Conservation (phyloP, 306 rosid species). For the Hippophae tibetana region DNA sequence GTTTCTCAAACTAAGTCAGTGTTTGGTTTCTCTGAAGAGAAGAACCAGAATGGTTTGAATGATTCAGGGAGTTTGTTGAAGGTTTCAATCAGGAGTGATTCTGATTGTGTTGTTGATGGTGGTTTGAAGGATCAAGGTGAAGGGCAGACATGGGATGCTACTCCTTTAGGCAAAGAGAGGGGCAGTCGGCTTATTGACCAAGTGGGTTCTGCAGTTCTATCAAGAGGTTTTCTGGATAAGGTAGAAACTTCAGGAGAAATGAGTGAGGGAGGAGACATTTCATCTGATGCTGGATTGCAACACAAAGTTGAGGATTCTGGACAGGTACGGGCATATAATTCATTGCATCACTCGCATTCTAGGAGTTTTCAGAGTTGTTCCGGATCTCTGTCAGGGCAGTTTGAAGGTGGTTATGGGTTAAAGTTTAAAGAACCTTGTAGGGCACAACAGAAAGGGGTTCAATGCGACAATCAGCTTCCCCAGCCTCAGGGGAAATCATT, state of each 20-base stretch:
- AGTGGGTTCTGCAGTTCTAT: conserved; percentile 22
- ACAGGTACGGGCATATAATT: conserved; percentile 25
- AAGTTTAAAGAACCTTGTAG: conserved; percentile 39
- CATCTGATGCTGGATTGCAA: conserved; percentile 32
- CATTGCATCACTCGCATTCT: conserved; percentile 34
- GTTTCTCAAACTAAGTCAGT: conserved; percentile 25
- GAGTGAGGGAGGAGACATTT: conserved; percentile 27
- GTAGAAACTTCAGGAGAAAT: conserved; percentile 27
- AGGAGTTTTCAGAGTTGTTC: conserved; percentile 52
- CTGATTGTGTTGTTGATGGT: conserved; percentile 15
- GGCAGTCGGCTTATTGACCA: conserved; percentile 29
- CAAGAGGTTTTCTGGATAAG: conserved; percentile 18
- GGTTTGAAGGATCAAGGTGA: conserved; percentile 28
- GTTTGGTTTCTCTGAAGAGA: conserved; percentile 27
- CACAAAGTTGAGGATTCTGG: conserved; percentile 37
- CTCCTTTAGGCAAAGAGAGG: conserved; percentile 20
- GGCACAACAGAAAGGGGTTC: conserved; percentile 25
- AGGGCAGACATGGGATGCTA: conserved; percentile 12
- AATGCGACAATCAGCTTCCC: conserved; percentile 36
- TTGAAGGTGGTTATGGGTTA: conserved; percentile 46
- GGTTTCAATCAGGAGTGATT: conserved; percentile 20
- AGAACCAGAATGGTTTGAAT: conserved; percentile 24
- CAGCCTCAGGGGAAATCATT: conserved; percentile 40
- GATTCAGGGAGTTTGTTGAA: conserved; percentile 11
- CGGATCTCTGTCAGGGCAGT: conserved; percentile 67